A percentile compares a stretch with the other conserved stretches of the same genome.
Conservation (phyloP, 2,329 filamentous ascomycete species). For the Emergomyces africanus region DNA sequence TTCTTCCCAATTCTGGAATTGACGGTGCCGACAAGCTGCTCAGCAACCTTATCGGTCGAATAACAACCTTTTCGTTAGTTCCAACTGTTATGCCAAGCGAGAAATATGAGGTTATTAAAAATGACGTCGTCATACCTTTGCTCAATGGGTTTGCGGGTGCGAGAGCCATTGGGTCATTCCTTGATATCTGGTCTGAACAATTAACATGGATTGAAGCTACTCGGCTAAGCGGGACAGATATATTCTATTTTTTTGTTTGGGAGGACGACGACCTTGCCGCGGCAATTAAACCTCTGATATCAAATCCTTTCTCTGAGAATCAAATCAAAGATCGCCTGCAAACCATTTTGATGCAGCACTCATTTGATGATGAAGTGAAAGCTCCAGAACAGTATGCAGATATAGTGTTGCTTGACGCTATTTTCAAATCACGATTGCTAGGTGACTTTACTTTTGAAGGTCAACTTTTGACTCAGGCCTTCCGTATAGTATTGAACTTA, state of each 20-base stretch:
- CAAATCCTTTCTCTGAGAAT: constrained; percentile 19
- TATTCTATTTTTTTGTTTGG: constrained; percentile 27
- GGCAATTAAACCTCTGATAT: constrained; percentile 22
- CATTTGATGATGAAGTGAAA: constrained; percentile 17
- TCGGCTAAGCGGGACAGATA: constrained; percentile 14
- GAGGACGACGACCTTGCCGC: constrained; percentile 33
- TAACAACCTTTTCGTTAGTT: constrained; percentile 22
- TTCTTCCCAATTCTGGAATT: constrained; percentile 32
- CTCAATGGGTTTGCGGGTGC: constrained; percentile 28
- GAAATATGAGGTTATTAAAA: constrained; percentile 24
- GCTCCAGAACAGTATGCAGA: constrained; percentile 5
- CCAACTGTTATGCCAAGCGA: constrained; percentile 7
- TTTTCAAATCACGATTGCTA: background rate
- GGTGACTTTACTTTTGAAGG: constrained; percentile 5
- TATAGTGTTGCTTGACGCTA: constrained; percentile 1
- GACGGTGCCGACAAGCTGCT: constrained; percentile 24
- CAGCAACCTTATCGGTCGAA: constrained; percentile 23
- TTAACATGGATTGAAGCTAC: constrained; percentile 24
- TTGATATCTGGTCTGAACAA: constrained; percentile 29
- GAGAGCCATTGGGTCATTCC: constrained; percentile 28
- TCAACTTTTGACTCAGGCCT: constrained; percentile 1
- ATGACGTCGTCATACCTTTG: constrained; percentile 27
- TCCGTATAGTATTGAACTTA: constrained; percentile 10
- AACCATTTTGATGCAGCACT: constrained; percentile 18
- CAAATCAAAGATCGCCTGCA: constrained; percentile 20